These are phyloP conservation scores for Pluteus cervinus DNA, from an alignment of 768 basidiomycete genomes.

Conservation along the genomic window DNA sequence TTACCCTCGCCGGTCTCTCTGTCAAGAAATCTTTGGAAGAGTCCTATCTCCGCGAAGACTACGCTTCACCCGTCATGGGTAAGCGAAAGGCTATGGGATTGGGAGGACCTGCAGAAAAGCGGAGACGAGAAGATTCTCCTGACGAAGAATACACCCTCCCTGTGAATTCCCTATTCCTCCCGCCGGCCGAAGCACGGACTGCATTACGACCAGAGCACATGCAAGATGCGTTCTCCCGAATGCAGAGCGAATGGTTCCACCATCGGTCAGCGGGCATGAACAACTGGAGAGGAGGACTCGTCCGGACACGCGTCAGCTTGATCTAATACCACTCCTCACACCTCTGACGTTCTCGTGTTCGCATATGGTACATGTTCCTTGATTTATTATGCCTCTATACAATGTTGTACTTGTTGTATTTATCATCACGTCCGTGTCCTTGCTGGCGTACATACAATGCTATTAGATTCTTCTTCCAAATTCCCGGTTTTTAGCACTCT, in stretches of 20 bases:
- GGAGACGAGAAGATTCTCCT: conserved; percentile 51
- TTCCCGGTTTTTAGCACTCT: conserved; percentile 7
- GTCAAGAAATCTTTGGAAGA: conserved; percentile 79
- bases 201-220: conserved; percentile 81
- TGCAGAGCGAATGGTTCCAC: conserved; percentile 84
- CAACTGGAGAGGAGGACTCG: conserved; percentile 84
- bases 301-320: conserved; percentile 73
- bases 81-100: conserved; percentile 56
- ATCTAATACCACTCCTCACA: conserved; percentile 37
- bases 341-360: not conserved
- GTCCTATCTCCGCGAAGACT: conserved; percentile 59
- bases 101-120: conserved; percentile 45
- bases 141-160: conserved; percentile 66
- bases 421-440: conserved; percentile 3
- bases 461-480: conserved; percentile 10
- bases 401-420: conserved; percentile 4
- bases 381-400: conserved; percentile 7
- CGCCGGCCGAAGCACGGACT: conserved; percentile 75
- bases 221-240: conserved; percentile 84
- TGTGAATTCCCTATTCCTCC: conserved; percentile 70
- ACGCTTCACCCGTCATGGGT: conserved; percentile 57
- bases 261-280: conserved; percentile 79
- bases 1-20: conserved; percentile 82
- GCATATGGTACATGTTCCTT: too few relatives aligned
- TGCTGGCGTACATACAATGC: conserved; percentile 9